A percentile compares a stretch with the other conserved stretches of the same genome.
Evolutionary conservation across 352 stramenopile species (phyloP).

Genomic region (Globisporangium cystogenes): DNA sequence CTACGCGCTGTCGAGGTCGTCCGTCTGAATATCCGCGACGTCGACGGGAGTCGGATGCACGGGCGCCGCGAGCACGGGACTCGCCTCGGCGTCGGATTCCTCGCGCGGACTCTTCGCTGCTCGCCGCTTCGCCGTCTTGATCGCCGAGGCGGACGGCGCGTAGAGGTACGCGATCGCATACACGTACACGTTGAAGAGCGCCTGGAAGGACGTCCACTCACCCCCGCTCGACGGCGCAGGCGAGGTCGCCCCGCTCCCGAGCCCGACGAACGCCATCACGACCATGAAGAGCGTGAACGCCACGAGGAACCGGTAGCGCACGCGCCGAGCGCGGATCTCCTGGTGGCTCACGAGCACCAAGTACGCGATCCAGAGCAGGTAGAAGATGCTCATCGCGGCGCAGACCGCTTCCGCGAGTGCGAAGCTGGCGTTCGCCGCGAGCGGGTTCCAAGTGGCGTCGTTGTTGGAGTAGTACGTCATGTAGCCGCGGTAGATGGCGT

Average conservation of each 20-base stretch:
- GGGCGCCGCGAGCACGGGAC: slow-evolving; percentile 12
- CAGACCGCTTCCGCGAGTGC: slow-evolving; percentile 27
- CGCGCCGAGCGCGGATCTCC: slow-evolving; percentile 36
- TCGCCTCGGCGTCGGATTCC: slow-evolving; percentile 17
- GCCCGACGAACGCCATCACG: slow-evolving; percentile 34
- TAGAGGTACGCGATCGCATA: slow-evolving; percentile 52
- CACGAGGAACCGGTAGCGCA: slow-evolving; percentile 47
- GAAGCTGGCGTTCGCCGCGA: slow-evolving; percentile 35
- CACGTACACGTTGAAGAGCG: slow-evolving; percentile 62
- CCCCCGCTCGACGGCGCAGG: slow-evolving; percentile 37
- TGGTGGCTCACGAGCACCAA: slow-evolving; percentile 31
- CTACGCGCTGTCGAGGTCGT: slow-evolving; percentile 10
- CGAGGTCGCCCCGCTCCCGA: slow-evolving; percentile 35
- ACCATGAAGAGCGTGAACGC: slow-evolving; percentile 42
- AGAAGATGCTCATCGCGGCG: slow-evolving; percentile 33
- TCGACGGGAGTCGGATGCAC: slow-evolving; percentile 4
- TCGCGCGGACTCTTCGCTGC: slow-evolving; percentile 9
- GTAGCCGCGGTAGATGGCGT: slow-evolving; percentile 46
- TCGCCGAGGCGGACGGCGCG: slow-evolving; percentile 33
- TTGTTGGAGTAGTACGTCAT: slow-evolving; percentile 64
- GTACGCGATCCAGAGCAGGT: slow-evolving; percentile 42
- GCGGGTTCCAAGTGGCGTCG: slow-evolving; percentile 37
- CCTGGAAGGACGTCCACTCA: slow-evolving; percentile 39
- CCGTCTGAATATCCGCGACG: slow-evolving; percentile 1
- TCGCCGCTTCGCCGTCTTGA: slow-evolving; percentile 22